These are phyloP conservation scores for Cryptococcus sp. DNA, from an alignment of 1,284 basidiomycete genomes.

Conservation along the genomic window DNA sequence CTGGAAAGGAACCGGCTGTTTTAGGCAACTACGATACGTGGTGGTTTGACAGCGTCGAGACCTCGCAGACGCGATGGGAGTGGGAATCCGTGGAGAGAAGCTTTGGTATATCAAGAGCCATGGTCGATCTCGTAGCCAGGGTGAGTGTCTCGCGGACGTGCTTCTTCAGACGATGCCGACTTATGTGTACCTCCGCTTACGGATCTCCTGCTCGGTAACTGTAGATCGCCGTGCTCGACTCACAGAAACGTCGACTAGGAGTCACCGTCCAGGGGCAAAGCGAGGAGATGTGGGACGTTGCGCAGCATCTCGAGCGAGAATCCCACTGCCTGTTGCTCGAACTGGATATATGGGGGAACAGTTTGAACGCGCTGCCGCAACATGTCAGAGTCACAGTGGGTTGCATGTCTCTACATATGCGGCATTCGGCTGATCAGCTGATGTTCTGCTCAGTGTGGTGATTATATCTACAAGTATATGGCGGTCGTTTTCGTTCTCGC, in stretches of 20 bases:
- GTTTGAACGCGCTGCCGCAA: slow-evolving; percentile 31
- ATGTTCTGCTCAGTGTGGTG: slow-evolving; percentile 25
- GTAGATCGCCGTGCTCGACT: slow-evolving; percentile 29
- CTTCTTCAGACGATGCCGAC: background rate
- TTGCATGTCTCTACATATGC: background rate
- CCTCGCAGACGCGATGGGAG: slow-evolving; percentile 38
- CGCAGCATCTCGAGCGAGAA: slow-evolving; percentile 28
- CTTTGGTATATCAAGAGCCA: slow-evolving; percentile 38
- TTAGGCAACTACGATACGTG: slow-evolving; percentile 39
- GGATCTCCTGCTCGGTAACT: background rate
- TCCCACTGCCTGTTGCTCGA: slow-evolving; percentile 28
- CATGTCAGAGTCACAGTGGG: slow-evolving; percentile 38
- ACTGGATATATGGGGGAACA: slow-evolving; percentile 42
- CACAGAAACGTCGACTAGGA: slow-evolving; percentile 31
- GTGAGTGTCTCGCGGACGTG: slow-evolving; percentile 18
- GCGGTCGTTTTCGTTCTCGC: slow-evolving; percentile 32
- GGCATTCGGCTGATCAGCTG: background rate
- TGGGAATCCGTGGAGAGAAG: slow-evolving; percentile 42
- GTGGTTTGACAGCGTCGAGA: slow-evolving; percentile 44
- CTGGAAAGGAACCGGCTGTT: slow-evolving; percentile 36
- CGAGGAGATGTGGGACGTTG: slow-evolving; percentile 31
- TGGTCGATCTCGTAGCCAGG: slow-evolving; percentile 40
- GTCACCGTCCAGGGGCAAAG: slow-evolving; percentile 18
- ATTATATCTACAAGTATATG: slow-evolving; percentile 45
- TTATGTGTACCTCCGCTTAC: background rate